Evolutionary conservation across 192 early-diverging fungal genomes (phyloP).

Genomic region (Coemansia nantahalensis): DNA sequence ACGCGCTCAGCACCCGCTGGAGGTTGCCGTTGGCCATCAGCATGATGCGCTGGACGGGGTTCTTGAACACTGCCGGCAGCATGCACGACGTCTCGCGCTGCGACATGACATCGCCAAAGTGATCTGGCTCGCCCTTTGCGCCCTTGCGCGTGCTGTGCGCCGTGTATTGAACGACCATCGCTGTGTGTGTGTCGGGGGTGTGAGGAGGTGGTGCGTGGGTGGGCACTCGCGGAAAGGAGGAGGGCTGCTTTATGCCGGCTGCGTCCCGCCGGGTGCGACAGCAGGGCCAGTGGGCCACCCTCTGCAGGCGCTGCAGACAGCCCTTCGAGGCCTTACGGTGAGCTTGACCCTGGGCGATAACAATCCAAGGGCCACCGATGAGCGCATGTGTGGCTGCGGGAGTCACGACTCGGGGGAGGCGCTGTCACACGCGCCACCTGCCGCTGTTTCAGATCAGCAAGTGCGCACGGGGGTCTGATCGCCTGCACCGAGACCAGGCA

Average conservation of each 20-base stretch:
- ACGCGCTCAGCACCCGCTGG: conserved; percentile 53
- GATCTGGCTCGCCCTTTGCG: conserved; percentile 43
- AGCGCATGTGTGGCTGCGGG: no score
- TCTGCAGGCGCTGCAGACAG: no score
- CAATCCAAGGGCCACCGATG: no score
- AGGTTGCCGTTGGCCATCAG: conserved; percentile 55
- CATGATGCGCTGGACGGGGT: conserved; percentile 53
- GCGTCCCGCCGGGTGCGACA: no score
- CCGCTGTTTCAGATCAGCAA: conserved; percentile 3
- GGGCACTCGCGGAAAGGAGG: no score
- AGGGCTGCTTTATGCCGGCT: no score
- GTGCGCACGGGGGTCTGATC: conserved; percentile 1
- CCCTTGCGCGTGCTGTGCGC: conserved; percentile 10
- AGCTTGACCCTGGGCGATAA: no score
- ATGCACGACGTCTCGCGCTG: conserved; percentile 54
- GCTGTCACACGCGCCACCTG: background rate
- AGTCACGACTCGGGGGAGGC: no score
- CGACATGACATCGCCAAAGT: conserved; percentile 54
- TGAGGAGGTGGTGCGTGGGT: background rate
- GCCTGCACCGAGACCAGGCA: conserved; percentile 1
- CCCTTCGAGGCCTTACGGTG: no score
- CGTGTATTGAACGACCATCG: conserved; percentile 48
- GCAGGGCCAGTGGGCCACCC: no score
- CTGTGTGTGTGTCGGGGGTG: background rate
- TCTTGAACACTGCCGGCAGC: conserved; percentile 44